phyloP scores from a whole-genome alignment of 129 eudicot species.

The Helianthus annuus region HanXRQr2.0-SUNRISE NC_035436.2:134379475-134379974 shows the following conservation, averaged over 20 bases:
- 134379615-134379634: background rate
- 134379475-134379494: constrained; percentile 48
- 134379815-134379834: constrained; percentile 41
- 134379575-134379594: constrained; percentile 77
- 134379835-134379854: constrained; percentile 45
- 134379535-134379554: constrained; percentile 65
- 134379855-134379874: constrained; percentile 61
- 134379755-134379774: constrained; percentile 96
- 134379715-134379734: constrained; percentile 63
- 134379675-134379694: constrained; percentile 58
- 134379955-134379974: background rate
- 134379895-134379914: constrained; percentile 47
- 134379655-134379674: constrained; percentile 30
- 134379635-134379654: background rate
- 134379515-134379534: constrained; percentile 56
- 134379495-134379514: constrained; percentile 72
- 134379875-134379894: constrained; percentile 50
- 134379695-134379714: constrained; percentile 75
- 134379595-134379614: background rate
- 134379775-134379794: constrained; percentile 88
- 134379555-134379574: constrained; percentile 76
- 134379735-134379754: constrained; percentile 87
- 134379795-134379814: constrained; percentile 77
- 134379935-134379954: constrained; percentile 21
- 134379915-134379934: constrained; percentile 55